phyloP scores from a whole-genome alignment of 148 eudicot genomes.

The Cornus florida region DNA sequence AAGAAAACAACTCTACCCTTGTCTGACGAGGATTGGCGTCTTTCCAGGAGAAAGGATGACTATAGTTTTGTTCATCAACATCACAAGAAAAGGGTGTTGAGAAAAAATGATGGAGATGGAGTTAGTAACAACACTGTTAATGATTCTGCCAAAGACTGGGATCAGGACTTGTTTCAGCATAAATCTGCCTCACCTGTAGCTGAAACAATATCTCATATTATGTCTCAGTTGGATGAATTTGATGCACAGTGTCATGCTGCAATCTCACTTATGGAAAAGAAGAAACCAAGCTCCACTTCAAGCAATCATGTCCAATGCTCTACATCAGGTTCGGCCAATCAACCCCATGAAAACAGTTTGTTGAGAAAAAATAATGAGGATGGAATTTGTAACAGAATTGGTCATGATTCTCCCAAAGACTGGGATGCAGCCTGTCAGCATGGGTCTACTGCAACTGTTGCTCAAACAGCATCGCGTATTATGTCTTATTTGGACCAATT shows the following conservation, averaged over 20 bases:
- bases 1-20: constrained; percentile 17
- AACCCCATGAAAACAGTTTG: too few relatives aligned
- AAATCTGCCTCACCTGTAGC: constrained; percentile 10
- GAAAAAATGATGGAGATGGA: constrained; percentile 24
- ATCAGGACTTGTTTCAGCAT: constrained; percentile 15
- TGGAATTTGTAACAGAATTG: too few relatives aligned
- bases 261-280: constrained; percentile 38
- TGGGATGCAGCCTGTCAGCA: too few relatives aligned
- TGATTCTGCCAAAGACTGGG: constrained; percentile 9
- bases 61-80: constrained; percentile 11
- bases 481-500: too few relatives aligned
- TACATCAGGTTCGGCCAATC: too few relatives aligned
- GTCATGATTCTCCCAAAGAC: too few relatives aligned
- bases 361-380: too few relatives aligned
- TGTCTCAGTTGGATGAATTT: constrained; percentile 14
- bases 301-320: constrained; percentile 37
- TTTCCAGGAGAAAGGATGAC: constrained; percentile 9
- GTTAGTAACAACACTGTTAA: constrained; percentile 4
- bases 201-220: constrained; percentile 7
- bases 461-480: too few relatives aligned
- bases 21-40: constrained; percentile 17
- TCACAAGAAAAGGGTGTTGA: constrained; percentile 10
- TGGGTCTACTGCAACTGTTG: too few relatives aligned
- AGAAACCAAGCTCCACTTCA: constrained; percentile 38
- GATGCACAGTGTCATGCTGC: constrained; percentile 18